Base-by-base conservation (phyloP, 495 filamentous ascomycete species). In the Xylona heveae region DNA sequence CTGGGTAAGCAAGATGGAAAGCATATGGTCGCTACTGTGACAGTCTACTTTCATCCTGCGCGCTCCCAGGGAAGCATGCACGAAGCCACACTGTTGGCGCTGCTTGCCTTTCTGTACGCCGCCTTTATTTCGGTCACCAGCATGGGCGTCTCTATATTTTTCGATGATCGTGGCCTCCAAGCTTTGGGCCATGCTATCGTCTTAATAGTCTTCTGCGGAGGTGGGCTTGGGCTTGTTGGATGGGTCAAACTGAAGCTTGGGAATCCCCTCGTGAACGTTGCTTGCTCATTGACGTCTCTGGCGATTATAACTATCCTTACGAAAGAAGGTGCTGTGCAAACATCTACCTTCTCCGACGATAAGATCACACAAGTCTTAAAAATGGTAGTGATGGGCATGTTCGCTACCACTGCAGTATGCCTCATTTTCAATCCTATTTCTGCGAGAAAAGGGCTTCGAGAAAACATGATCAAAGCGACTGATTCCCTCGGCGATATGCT, bases 41-140 rank as follows among this genome's bases (percentile, higher is more conserved):
- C 78, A 13, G 84, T 93, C 6, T 97, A 94, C 43, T 97, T 95
- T 52, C 84, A 97, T 50, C 85, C 88, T n/a, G 81, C 84, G 8
- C 62, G 88, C 37, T 74, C 80, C 13, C 69, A 74, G 27, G 88
- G 88, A 3, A 83, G 79, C 49, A 93, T 92, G 83, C 68, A 72
- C 35, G 77, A 92, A 47, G 85, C 85, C 4, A 70, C 76, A 17
- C 47, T 91, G n/a, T 77, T 84, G 38, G 82, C 84, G 3, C 49
- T 78, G 31, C 55, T 74, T 15, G 85, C 84, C 1, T 80, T 93
- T 37, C 51, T 68, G 26, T 97, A 94, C 48, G 78, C 81, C 10
- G 69, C 74, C 27, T 62, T 80, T 35, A 54, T 97, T 22, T 81
- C 73, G 3, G 64, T 93, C 32, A 64, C 74, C 23, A 90, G 81